Evolutionary conservation across 2,329 filamentous ascomycete species (phyloP).

Genomic region (Nemania sp.): DNA sequence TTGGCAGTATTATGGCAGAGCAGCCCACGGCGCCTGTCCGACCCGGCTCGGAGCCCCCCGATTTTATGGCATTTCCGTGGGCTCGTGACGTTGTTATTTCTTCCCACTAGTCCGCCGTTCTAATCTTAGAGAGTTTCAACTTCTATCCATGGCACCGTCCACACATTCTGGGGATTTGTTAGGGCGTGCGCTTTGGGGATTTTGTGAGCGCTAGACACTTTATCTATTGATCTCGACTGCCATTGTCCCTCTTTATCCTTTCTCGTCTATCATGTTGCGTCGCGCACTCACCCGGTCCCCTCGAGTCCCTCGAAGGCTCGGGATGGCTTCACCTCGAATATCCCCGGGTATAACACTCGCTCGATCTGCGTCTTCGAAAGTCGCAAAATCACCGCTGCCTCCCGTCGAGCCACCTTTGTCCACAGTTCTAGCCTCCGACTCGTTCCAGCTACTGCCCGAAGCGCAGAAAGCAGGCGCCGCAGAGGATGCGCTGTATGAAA

Average conservation of each 20-base stretch:
- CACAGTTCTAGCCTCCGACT: slow-evolving; percentile 66
- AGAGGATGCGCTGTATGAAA: slow-evolving; percentile 83
- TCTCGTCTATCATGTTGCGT: slow-evolving; percentile 35
- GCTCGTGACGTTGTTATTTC: too few relatives aligned
- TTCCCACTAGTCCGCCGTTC: too few relatives aligned
- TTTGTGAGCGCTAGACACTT: neutral
- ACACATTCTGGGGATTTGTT: neutral
- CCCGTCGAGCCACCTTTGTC: slow-evolving; percentile 65
- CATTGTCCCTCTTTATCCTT: neutral
- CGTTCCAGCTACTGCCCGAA: slow-evolving; percentile 84
- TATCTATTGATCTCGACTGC: neutral
- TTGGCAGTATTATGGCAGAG: too few relatives aligned
- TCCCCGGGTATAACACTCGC: slow-evolving; percentile 24
- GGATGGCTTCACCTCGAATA: slow-evolving; percentile 27
- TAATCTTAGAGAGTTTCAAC: too few relatives aligned
- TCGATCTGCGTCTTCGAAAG: slow-evolving; percentile 46
- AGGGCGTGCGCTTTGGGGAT: neutral
- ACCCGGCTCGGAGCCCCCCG: too few relatives aligned
- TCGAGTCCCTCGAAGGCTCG: slow-evolving; percentile 33
- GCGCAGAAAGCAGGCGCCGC: slow-evolving; percentile 74
- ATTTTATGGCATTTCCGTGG: too few relatives aligned
- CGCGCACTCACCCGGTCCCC: slow-evolving; percentile 33
- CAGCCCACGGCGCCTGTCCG: too few relatives aligned
- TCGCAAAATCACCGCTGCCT: slow-evolving; percentile 56
- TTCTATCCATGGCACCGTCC: too few relatives aligned